phyloP scores from a whole-genome alignment of 2,329 filamentous ascomycete genomes.

The Arthroderma sp. region DNA sequence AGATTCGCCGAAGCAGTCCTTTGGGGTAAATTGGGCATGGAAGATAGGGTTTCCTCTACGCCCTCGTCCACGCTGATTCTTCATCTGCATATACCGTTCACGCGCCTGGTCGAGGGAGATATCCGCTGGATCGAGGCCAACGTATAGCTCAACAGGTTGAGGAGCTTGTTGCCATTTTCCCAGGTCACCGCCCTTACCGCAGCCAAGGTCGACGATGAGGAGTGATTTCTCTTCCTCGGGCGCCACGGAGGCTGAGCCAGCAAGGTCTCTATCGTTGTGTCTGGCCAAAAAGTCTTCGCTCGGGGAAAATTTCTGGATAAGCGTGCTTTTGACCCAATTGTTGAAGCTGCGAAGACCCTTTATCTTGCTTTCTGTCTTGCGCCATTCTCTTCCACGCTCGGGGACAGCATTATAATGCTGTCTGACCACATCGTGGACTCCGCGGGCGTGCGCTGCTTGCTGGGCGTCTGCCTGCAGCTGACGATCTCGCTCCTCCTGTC shows the following conservation, averaged over 20 bases:
- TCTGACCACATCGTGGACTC: constrained; percentile 72
- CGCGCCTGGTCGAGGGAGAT: constrained; percentile 82
- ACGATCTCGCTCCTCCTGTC: constrained; percentile 35
- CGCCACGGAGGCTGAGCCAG: constrained; percentile 24
- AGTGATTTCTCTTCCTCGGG: constrained; percentile 43
- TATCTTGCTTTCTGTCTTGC: constrained; percentile 85
- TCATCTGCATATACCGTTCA: constrained; percentile 69
- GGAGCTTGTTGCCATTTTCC: constrained; percentile 93
- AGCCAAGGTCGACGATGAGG: constrained; percentile 83
- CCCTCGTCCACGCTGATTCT: constrained; percentile 38
- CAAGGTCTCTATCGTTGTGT: constrained; percentile 36
- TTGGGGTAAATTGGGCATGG: constrained; percentile 74
- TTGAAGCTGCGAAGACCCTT: constrained; percentile 91
- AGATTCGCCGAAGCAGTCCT: constrained; percentile 83
- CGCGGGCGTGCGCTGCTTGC: constrained; percentile 35
- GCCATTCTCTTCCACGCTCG: constrained; percentile 86
- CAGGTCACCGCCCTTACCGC: constrained; percentile 90
- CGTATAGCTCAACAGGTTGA: constrained; percentile 83
- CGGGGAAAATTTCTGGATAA: constrained; percentile 92
- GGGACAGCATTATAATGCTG: constrained; percentile 96
- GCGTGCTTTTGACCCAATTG: constrained; percentile 96
- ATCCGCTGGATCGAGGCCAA: constrained; percentile 86
- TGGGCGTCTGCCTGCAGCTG: constrained; percentile 30
- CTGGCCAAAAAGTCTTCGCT: constrained; percentile 57
- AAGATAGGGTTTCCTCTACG: constrained; percentile 52